Conservation (phyloP, 75 land plant species). For the Adiantum capillusveneris region DNA sequence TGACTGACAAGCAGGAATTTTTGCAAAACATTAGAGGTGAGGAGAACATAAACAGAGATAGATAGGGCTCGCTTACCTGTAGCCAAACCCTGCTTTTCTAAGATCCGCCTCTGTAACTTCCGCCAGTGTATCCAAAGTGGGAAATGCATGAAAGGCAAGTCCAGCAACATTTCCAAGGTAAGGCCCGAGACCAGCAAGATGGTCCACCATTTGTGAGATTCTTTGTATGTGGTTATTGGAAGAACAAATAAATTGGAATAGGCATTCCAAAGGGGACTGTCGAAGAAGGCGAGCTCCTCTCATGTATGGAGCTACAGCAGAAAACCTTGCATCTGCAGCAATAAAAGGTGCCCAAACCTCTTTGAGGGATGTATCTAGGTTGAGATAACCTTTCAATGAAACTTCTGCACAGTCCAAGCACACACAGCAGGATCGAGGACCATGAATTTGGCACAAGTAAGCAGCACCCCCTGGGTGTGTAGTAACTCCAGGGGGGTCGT, state of each 20-base stretch:
- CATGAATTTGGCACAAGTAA: background rate
- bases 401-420: background rate
- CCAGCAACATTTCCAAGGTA: conserved; percentile 66
- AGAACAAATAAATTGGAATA: conserved; percentile 91
- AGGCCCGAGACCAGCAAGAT: conserved; percentile 53
- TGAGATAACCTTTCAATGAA: conserved; percentile 51
- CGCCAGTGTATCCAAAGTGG: conserved; percentile 53
- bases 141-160: conserved; percentile 66
- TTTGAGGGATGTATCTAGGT: conserved; percentile 42
- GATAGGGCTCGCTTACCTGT: conserved; percentile 66
- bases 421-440: background rate
- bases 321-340: conserved; percentile 61
- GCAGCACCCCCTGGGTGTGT: conserved; percentile 3
- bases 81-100: conserved; percentile 83
- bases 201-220: conserved; percentile 88
- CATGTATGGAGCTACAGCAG: conserved; percentile 50
- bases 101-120: conserved; percentile 55
- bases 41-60: too few relatives aligned
- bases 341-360: conserved; percentile 53
- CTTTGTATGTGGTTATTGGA: conserved; percentile 87
- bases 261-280: conserved; percentile 88
- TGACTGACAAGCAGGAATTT: too few relatives aligned
- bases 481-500: too few relatives aligned
- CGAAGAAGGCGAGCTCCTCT: conserved; percentile 70
- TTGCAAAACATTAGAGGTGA: too few relatives aligned